Percentiles rank a stretch among this genome's conserved stretches.
phyloP scores from a whole-genome alignment of 1,139 yeast species.

The Debaryomyces singareniensis region DNA sequence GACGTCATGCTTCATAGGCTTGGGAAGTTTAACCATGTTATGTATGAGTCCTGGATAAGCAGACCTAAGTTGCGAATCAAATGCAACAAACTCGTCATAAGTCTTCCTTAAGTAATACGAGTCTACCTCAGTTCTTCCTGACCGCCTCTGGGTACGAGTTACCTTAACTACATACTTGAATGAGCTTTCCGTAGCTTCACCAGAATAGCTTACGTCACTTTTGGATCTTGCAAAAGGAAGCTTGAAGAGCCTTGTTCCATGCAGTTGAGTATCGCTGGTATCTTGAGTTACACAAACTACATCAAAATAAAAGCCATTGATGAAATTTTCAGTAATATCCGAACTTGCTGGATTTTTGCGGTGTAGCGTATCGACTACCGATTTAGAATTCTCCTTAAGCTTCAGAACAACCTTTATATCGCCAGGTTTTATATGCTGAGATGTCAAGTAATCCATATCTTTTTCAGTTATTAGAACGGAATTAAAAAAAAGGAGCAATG shows the following conservation, averaged over 20 bases:
- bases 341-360: not conserved
- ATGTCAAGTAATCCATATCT: constrained; percentile 46
- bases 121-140: constrained; percentile 13
- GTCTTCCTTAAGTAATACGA: constrained; percentile 50
- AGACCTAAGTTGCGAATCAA: constrained; percentile 46
- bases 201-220: not conserved
- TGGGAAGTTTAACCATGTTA: constrained; percentile 51
- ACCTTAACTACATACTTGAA: constrained; percentile 33
- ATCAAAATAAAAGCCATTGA: constrained; percentile 57
- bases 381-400: constrained; percentile 12
- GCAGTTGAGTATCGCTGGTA: constrained; percentile 5
- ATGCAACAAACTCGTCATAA: constrained; percentile 57
- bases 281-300: constrained; percentile 55
- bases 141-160: no score
- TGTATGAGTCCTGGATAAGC: constrained; percentile 67
- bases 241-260: no score
- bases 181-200: not conserved
- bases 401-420: constrained; percentile 48
- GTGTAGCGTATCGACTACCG: constrained; percentile 4
- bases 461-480: constrained; percentile 64
- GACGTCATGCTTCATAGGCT: constrained; percentile 40
- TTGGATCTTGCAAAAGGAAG: not conserved
- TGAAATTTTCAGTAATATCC: constrained; percentile 21
- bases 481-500: constrained; percentile 63
- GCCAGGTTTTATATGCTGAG: constrained; percentile 45